These are phyloP conservation scores for Cystofilobasidium macerans DNA, from an alignment of 768 basidiomycete species.

Conservation along the genomic window DNA sequence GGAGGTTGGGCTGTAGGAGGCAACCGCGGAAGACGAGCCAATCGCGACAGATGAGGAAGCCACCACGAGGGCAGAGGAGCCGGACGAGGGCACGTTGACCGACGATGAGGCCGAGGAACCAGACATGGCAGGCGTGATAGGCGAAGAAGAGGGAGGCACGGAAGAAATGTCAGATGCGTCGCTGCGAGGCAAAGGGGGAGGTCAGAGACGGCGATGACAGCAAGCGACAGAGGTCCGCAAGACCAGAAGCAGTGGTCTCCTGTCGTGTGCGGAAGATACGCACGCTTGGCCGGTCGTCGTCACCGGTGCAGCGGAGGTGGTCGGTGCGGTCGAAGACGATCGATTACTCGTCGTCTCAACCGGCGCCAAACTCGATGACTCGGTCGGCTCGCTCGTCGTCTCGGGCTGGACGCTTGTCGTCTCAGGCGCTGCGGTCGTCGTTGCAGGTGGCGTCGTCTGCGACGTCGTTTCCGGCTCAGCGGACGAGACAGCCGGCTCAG, in stretches of 20 bases:
- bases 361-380: not conserved
- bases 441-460: not conserved
- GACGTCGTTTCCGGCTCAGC: not conserved
- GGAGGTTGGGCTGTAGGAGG: not conserved
- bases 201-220: not conserved
- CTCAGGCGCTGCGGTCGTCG: not conserved
- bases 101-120: not conserved
- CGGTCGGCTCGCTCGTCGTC: not conserved
- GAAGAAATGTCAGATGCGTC: not conserved
- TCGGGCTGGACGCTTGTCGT: not conserved
- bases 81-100: not conserved
- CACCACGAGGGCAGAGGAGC: too few relatives aligned
- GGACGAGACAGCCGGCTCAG: not conserved
- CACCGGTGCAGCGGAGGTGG: not conserved
- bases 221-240: not conserved
- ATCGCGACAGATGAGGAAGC: not conserved
- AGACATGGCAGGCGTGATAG: not conserved
- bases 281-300: not conserved
- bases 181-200: not conserved
- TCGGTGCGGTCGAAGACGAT: not conserved
- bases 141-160: not conserved
- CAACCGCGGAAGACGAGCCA: not conserved
- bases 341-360: not conserved
- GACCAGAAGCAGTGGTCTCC: not conserved
- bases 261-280: not conserved